A percentile compares a stretch with the other conserved stretches of the same genome.
Evolutionary conservation across 2,329 filamentous ascomycete genomes (phyloP).

Genomic region (Curvularia lunata): DNA sequence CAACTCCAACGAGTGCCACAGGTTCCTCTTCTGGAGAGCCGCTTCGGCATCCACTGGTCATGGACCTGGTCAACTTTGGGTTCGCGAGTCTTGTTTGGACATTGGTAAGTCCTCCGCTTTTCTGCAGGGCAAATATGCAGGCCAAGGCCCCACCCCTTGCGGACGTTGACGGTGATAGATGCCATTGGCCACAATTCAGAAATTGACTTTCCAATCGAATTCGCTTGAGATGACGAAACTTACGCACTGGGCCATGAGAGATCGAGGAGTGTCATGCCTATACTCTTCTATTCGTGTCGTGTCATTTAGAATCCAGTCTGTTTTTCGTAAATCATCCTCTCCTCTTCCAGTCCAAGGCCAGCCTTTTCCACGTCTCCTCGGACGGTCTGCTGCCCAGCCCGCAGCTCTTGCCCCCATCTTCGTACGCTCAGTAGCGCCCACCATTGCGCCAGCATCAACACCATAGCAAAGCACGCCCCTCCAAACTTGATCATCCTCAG

Average conservation of each 20-base stretch:
- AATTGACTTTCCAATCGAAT: slow-evolving; percentile 33
- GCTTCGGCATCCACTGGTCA: neutral
- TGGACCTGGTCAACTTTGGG: slow-evolving; percentile 24
- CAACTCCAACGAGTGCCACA: slow-evolving; percentile 31
- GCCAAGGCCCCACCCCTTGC: neutral
- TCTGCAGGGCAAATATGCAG: neutral
- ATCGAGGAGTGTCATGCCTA: neutral
- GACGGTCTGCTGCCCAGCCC: slow-evolving; percentile 4
- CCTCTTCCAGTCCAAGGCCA: slow-evolving; percentile 5
- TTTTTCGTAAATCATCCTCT: slow-evolving; percentile 7
- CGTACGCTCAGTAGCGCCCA: slow-evolving; percentile 39
- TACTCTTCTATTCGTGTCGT: slow-evolving; percentile 13
- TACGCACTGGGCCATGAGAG: neutral
- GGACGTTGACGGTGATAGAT: slow-evolving; percentile 6
- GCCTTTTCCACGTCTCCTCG: slow-evolving; percentile 26
- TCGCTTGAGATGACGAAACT: neutral
- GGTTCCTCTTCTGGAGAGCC: slow-evolving; percentile 36
- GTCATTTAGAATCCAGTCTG: slow-evolving; percentile 19
- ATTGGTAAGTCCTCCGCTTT: slow-evolving; percentile 19
- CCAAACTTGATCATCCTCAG: slow-evolving; percentile 33
- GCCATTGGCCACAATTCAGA: slow-evolving; percentile 5
- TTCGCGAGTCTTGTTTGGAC: slow-evolving; percentile 32
- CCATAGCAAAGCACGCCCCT: slow-evolving; percentile 30
- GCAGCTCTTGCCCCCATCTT: slow-evolving; percentile 33
- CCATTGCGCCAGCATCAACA: slow-evolving; percentile 45